phyloP scores from a whole-genome alignment of 768 basidiomycete species.

The Coprinopsis strossmayeri region DNA sequence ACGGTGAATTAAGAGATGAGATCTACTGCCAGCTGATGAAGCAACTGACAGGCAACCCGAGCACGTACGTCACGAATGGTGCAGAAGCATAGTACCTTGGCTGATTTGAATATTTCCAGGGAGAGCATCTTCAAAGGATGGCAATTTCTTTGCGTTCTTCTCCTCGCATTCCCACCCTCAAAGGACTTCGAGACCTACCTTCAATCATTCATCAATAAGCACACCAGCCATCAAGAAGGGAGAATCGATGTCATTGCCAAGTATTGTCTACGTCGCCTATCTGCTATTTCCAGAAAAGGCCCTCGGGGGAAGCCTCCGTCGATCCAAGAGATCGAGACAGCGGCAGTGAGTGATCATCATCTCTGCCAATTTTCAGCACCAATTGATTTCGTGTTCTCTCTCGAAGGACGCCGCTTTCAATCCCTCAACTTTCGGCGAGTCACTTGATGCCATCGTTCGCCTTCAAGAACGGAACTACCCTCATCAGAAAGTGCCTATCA shows the following conservation, averaged over 20 bases:
- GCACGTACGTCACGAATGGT: slow-evolving; percentile 44
- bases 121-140: slow-evolving; percentile 88
- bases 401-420: slow-evolving; percentile 86
- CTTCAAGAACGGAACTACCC: slow-evolving; percentile 86
- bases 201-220: slow-evolving; percentile 68
- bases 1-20: slow-evolving; percentile 87
- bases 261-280: slow-evolving; percentile 77
- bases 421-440: slow-evolving; percentile 90
- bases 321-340: slow-evolving; percentile 84
- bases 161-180: slow-evolving; percentile 90
- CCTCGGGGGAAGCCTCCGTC: slow-evolving; percentile 81
- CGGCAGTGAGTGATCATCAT: slow-evolving; percentile 46
- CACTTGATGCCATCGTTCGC: slow-evolving; percentile 75
- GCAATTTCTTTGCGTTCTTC: slow-evolving; percentile 85
- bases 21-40: slow-evolving; percentile 93
- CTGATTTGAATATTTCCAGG: slow-evolving; percentile 28
- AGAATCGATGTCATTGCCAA: slow-evolving; percentile 88
- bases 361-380: not conserved
- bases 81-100: not conserved
- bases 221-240: slow-evolving; percentile 61
- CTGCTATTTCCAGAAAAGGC: slow-evolving; percentile 72
- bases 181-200: slow-evolving; percentile 89
- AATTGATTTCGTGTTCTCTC: not conserved
- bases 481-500: slow-evolving; percentile 79
- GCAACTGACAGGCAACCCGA: slow-evolving; percentile 79